Conservation (phyloP, 805 yeast genomes). For the Schizosaccharomyces osmophilus region DNA sequence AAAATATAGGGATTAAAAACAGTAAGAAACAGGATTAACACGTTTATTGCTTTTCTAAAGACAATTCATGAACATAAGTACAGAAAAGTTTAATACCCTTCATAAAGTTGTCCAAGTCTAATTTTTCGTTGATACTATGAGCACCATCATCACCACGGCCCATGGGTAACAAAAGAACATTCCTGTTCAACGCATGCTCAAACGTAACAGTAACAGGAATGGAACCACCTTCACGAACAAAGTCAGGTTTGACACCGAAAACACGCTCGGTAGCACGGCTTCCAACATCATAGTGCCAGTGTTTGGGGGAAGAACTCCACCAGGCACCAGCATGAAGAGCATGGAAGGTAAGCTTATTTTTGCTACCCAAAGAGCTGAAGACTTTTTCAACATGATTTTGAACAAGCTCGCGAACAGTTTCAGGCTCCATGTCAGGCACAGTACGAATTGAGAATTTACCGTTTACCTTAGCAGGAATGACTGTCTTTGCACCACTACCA, state of each 20-base stretch:
- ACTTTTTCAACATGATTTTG: slow-evolving; percentile 39
- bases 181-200: slow-evolving; percentile 64
- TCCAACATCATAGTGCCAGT: slow-evolving; percentile 83
- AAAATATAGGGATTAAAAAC: not conserved
- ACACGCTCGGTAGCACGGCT: slow-evolving; percentile 80
- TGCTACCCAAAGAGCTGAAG: slow-evolving; percentile 47
- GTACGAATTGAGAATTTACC: slow-evolving; percentile 96
- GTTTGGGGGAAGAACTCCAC: slow-evolving; percentile 89
- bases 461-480: slow-evolving; percentile 76
- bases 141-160: slow-evolving; percentile 99
- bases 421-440: slow-evolving; percentile 76
- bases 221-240: slow-evolving; percentile 97
- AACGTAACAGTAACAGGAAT: slow-evolving; percentile 91
- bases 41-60: slow-evolving; percentile 2
- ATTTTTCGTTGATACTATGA: slow-evolving; percentile 88
- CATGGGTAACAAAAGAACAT: slow-evolving; percentile 78
- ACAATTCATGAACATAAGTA: slow-evolving; percentile 73
- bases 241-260: slow-evolving; percentile 86
- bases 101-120: slow-evolving; percentile 68
- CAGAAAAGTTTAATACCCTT: slow-evolving; percentile 83
- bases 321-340: slow-evolving; percentile 85
- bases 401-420: slow-evolving; percentile 55
- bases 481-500: slow-evolving; percentile 91
- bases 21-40: not conserved
- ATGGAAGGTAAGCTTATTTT: slow-evolving; percentile 47